phyloP scores from a whole-genome alignment of 805 yeast genomes.

The Brettanomyces custersianus region DNA sequence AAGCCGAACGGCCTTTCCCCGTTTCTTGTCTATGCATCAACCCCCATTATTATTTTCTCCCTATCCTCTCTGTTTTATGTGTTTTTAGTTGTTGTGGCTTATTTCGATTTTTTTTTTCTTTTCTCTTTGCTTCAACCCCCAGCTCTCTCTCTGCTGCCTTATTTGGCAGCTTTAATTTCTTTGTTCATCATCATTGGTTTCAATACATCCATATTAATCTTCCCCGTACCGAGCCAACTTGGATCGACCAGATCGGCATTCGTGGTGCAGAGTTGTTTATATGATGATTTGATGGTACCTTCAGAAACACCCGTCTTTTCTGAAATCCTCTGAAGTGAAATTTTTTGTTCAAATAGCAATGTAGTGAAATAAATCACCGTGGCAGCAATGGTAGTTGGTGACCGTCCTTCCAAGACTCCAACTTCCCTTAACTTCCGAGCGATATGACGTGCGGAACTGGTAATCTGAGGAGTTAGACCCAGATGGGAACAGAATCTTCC shows the following conservation, averaged over 20 bases:
- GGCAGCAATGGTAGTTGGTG: slow-evolving; percentile 96
- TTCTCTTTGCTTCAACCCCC: no score
- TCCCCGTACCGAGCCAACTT: slow-evolving; percentile 63
- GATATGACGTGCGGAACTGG: slow-evolving; percentile 88
- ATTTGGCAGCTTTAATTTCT: not conserved
- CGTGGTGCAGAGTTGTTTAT: slow-evolving; percentile 71
- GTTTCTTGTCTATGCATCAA: no score
- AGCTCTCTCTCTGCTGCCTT: not conserved
- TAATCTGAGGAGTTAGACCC: slow-evolving; percentile 75
- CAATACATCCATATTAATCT: slow-evolving; percentile 32
- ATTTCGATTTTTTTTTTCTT: no score
- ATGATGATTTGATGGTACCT: slow-evolving; percentile 91
- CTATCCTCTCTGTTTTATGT: no score
- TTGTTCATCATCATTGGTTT: not conserved
- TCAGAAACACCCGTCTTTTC: slow-evolving; percentile 95
- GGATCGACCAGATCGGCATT: slow-evolving; percentile 67
- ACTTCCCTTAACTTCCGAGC: slow-evolving; percentile 84
- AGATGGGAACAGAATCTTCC: slow-evolving; percentile 93
- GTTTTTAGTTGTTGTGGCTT: no score
- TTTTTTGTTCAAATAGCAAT: slow-evolving; percentile 69
- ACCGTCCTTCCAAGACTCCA: slow-evolving; percentile 91
- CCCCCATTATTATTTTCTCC: no score
- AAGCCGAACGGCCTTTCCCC: no score
- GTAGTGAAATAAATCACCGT: slow-evolving; percentile 94
- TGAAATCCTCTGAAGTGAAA: slow-evolving; percentile 73